Evolutionary conservation across 192 early-diverging fungal species (phyloP).

Genomic region (Coemansia sp.): DNA sequence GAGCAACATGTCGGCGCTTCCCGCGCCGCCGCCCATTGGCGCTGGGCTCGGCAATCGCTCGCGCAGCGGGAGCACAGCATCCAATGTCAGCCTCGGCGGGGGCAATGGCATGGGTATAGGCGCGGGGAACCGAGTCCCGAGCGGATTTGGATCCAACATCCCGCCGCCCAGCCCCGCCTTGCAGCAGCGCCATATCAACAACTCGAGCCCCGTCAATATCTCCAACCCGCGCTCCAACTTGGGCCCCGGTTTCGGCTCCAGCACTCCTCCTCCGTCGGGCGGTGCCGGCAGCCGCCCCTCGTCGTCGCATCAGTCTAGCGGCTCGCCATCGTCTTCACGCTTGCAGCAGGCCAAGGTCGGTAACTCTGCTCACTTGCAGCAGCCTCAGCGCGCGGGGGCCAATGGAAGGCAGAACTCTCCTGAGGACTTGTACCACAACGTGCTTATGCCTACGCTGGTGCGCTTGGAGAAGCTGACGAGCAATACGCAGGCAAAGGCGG

Average conservation of each 20-base stretch:
- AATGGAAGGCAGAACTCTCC: slow-evolving; percentile 30
- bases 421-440: slow-evolving; percentile 54
- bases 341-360: slow-evolving; percentile 21
- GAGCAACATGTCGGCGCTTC: slow-evolving; percentile 43
- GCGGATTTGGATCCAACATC: slow-evolving; percentile 39
- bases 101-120: slow-evolving; percentile 16
- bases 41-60: slow-evolving; percentile 44
- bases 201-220: slow-evolving; percentile 36
- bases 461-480: slow-evolving; percentile 50
- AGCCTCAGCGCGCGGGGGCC: slow-evolving; percentile 21
- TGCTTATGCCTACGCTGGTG: slow-evolving; percentile 53
- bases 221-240: slow-evolving; percentile 26
- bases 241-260: slow-evolving; percentile 22
- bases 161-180: slow-evolving; percentile 48
- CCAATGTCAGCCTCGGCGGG: slow-evolving; percentile 31
- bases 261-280: slow-evolving; percentile 32
- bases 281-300: slow-evolving; percentile 40
- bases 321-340: slow-evolving; percentile 24
- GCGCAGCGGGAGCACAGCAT: slow-evolving; percentile 54
- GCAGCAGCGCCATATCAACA: slow-evolving; percentile 46
- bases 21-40: slow-evolving; percentile 45
- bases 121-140: slow-evolving; percentile 19
- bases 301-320: slow-evolving; percentile 35
- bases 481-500: slow-evolving; percentile 48
- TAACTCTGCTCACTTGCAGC: slow-evolving; percentile 1